Percentiles rank a stretch among this genome's conserved stretches.
phyloP scores from a whole-genome alignment of 139 green algal genomes.

The Raphidocelis subcapitata region DNA sequence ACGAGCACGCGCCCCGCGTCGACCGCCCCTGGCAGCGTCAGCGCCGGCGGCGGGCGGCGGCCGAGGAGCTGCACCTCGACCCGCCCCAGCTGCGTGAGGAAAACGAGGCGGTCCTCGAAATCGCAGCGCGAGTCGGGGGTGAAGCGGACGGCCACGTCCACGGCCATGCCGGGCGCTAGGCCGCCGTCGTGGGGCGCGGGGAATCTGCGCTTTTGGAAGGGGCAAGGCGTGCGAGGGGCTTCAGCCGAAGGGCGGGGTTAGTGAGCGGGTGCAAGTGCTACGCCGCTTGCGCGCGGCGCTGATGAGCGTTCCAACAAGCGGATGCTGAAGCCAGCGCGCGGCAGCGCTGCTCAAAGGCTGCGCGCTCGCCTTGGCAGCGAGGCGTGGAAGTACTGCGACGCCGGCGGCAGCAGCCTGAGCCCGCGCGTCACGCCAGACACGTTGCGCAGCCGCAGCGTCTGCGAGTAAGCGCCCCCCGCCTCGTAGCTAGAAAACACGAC shows the following conservation, averaged over 20 bases:
- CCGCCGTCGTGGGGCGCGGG: slow-evolving; percentile 25
- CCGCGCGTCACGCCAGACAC: slow-evolving; percentile 39
- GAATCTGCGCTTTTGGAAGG: slow-evolving; percentile 19
- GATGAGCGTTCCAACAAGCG: background rate
- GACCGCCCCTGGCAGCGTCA: slow-evolving; percentile 48
- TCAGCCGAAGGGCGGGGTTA: background rate
- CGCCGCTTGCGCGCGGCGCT: slow-evolving; percentile 1
- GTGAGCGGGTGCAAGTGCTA: background rate
- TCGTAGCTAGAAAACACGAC: slow-evolving; percentile 57
- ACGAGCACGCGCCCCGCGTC: slow-evolving; percentile 42
- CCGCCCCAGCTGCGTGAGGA: slow-evolving; percentile 44
- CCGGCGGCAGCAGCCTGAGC: slow-evolving; percentile 53
- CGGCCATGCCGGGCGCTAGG: slow-evolving; percentile 59
- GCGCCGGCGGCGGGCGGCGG: slow-evolving; percentile 46
- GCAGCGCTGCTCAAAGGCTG: background rate
- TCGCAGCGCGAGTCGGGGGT: slow-evolving; percentile 65
- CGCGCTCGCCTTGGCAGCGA: slow-evolving; percentile 33
- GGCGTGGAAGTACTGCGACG: slow-evolving; percentile 62
- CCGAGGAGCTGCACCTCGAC: slow-evolving; percentile 52
- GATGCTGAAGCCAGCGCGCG: background rate
- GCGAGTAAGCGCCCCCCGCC: slow-evolving; percentile 35
- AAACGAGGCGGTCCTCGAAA: slow-evolving; percentile 57
- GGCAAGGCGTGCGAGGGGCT: background rate
- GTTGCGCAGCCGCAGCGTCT: slow-evolving; percentile 56
- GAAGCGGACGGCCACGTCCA: slow-evolving; percentile 63